phyloP scores from a whole-genome alignment of 176 grass and related monocot genomes.

The Juncus inflexus region DNA sequence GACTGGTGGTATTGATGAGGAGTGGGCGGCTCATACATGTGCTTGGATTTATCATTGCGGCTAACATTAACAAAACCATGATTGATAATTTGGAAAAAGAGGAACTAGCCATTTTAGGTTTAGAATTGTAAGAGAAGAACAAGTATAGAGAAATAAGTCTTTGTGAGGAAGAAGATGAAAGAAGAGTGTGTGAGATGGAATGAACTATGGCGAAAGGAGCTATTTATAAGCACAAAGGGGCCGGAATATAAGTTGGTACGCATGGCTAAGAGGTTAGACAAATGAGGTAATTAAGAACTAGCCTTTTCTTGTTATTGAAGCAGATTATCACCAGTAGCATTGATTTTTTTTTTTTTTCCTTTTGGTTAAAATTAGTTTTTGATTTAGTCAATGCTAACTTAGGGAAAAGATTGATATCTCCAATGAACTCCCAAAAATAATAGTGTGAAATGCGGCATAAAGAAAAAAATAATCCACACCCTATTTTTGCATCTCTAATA shows the following conservation, averaged over 20 bases:
- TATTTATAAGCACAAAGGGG: slow-evolving; percentile 25
- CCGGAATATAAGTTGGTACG: slow-evolving; percentile 9
- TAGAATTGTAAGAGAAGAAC: not conserved
- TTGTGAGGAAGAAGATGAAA: slow-evolving; percentile 15
- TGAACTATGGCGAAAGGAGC: not conserved
- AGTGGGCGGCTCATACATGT: slow-evolving; percentile 24
- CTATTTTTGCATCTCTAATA: no score
- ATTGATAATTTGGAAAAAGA: slow-evolving; percentile 11
- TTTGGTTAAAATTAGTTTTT: not conserved
- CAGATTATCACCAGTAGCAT: not conserved
- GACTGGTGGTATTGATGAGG: slow-evolving; percentile 17
- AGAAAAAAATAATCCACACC: no score
- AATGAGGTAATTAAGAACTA: slow-evolving; percentile 3
- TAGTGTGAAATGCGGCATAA: no score
- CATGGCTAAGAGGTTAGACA: slow-evolving; percentile 17
- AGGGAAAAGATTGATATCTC: no score
- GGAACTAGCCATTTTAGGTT: not conserved
- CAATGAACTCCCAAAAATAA: no score
- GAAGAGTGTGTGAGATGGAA: slow-evolving; percentile 3
- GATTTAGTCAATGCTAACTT: not conserved
- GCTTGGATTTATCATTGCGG: slow-evolving; percentile 9
- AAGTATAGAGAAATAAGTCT: slow-evolving; percentile 12
- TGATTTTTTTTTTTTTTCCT: slow-evolving; percentile 3
- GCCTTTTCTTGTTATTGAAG: slow-evolving; percentile 22
- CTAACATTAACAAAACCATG: slow-evolving; percentile 15